phyloP scores from a whole-genome alignment of 352 stramenopile species.

The Phytophthora pini region DNA sequence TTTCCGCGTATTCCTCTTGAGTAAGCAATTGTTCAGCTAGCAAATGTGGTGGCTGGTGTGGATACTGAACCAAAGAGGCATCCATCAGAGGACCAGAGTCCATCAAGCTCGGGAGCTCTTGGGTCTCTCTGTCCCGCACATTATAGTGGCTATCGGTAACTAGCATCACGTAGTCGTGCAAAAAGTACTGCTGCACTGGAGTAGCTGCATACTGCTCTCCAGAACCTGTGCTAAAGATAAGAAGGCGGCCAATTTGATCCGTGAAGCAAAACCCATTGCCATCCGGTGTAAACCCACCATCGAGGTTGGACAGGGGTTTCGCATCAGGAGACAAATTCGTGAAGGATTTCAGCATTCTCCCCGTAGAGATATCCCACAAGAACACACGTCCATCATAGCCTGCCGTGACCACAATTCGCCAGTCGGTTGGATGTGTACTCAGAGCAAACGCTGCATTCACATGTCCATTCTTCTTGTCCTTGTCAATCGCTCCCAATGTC shows the following conservation, averaged over 20 bases:
- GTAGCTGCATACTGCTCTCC: constrained; percentile 63
- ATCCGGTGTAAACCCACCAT: constrained; percentile 75
- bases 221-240: constrained; percentile 83
- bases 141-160: constrained; percentile 90
- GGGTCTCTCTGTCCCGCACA: constrained; percentile 88
- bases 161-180: constrained; percentile 90
- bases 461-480: constrained; percentile 68
- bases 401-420: constrained; percentile 77
- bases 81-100: constrained; percentile 77
- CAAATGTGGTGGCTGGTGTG: constrained; percentile 76
- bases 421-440: constrained; percentile 76
- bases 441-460: constrained; percentile 85
- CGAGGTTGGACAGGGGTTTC: constrained; percentile 74
- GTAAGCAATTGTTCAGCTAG: constrained; percentile 46
- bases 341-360: constrained; percentile 68
- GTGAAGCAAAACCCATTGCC: constrained; percentile 81
- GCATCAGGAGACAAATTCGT: constrained; percentile 62
- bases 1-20: constrained; percentile 60
- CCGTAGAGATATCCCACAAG: constrained; percentile 85
- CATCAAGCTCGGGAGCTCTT: constrained; percentile 88
- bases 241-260: constrained; percentile 79
- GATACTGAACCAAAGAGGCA: constrained; percentile 77
- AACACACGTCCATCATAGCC: constrained; percentile 87
- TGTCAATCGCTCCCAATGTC: constrained; percentile 65
- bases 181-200: constrained; percentile 90